phyloP scores from a whole-genome alignment of 2,329 filamentous ascomycete genomes.

The Thelonectria blattea region DNA sequence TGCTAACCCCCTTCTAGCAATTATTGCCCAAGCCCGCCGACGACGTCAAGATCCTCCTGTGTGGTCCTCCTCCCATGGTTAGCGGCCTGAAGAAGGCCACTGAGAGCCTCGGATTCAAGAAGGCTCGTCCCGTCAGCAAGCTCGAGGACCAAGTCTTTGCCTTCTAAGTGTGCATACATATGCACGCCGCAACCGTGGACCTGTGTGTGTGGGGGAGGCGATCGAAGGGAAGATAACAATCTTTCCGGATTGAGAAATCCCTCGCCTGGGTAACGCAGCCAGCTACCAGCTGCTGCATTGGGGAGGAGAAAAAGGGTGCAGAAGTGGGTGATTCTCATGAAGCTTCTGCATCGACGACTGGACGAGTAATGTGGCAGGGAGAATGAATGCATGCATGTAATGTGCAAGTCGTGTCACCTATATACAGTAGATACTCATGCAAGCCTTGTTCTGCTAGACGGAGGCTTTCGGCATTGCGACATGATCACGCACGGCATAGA shows the following conservation, averaged over 20 bases:
- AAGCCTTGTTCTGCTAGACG: background rate
- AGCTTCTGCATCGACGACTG: background rate
- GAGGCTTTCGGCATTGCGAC: background rate
- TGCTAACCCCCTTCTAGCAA: constrained; percentile 57
- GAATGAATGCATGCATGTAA: constrained; percentile 1
- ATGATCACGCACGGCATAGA: background rate
- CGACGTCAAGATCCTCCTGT: constrained; percentile 93
- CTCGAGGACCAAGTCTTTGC: constrained; percentile 97
- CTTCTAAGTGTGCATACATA: constrained; percentile 58
- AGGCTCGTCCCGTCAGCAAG: constrained; percentile 95
- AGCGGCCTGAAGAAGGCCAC: constrained; percentile 96
- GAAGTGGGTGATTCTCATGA: background rate
- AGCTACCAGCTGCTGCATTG: background rate
- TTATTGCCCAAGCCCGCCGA: constrained; percentile 80
- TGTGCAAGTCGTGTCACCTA: constrained; percentile 5
- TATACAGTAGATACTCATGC: background rate
- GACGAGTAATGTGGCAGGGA: background rate
- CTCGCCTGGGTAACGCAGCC: background rate
- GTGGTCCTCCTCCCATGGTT: constrained; percentile 96
- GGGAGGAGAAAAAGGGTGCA: constrained; percentile 5
- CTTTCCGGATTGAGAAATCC: background rate
- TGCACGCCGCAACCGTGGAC: background rate
- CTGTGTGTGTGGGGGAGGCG: background rate
- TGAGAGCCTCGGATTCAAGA: constrained; percentile 86
- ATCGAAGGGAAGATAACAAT: background rate